Base-by-base conservation (phyloP, 805 yeast species). In the Candida sithepensis region DNA sequence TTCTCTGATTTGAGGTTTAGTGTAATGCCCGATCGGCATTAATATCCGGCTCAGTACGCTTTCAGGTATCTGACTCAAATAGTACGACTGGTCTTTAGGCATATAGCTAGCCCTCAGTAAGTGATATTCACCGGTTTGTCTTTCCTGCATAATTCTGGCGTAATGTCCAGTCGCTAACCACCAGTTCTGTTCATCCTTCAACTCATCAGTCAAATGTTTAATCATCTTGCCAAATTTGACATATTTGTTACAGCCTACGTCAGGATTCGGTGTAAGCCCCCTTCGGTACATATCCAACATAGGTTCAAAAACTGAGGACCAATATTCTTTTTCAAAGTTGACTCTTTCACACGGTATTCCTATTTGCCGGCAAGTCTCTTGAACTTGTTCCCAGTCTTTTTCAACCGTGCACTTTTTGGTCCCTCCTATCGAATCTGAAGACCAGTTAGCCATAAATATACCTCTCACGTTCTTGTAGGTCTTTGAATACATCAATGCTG, bases 251-350 rank as follows among this genome's bases (percentile, higher is more conserved):
- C 99, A 94, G 18, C 84, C 81, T 19, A 91, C 84, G 62, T 94
- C 99, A 0, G 99, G 98, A 57, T 94, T 94, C 0, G 99, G 99
- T 1, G 99, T 94, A 38, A 74, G 57, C 0, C 99, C 99, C 9
- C 52, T 59, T 32, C 73, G 68, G 62, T 91, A 94, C 58, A 72
- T 74, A 3, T 78, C 78, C 20, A 94, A 66, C 97, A 94, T 92
- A 1, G 99, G 98, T 61, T 81, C 84, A 63, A 94, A 94, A 8
- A 94, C 98, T 47, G 85, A 84, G 18, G 73, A 71, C 99, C 99
- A 94, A 66, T 94, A 94, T 46, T 94, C 97, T 52, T 76, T 78
- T 58, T 94, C 98, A 58, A 94, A 86, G 60, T 83, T 86, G 5
- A 90, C 85, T 52, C 92, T 69, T 46, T 82, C 85, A 53, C 91